These are phyloP conservation scores for Neurospora sp. DNA, from an alignment of 495 filamentous ascomycete species.

Conservation along the genomic window DNA sequence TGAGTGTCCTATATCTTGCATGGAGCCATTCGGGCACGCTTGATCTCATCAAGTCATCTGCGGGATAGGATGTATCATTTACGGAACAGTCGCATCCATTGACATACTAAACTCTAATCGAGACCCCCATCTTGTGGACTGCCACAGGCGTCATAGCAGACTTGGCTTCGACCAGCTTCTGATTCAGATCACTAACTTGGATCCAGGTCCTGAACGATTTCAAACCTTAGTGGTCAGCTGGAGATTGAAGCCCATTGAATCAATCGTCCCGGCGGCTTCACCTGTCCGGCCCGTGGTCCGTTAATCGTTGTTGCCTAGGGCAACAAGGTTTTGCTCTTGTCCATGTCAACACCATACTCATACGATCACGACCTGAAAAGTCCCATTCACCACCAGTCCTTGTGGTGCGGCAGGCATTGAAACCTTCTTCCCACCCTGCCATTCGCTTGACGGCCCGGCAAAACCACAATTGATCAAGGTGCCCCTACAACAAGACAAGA, in stretches of 20 bases:
- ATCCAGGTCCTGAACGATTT: neutral
- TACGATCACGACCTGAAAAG: neutral
- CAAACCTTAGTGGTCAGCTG: neutral
- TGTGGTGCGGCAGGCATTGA: neutral
- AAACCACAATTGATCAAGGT: neutral
- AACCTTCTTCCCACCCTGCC: neutral
- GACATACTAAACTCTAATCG: neutral
- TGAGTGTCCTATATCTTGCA: neutral
- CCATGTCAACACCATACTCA: neutral
- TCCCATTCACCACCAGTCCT: neutral
- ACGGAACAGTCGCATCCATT: neutral
- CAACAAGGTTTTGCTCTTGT: neutral
- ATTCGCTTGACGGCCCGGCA: neutral
- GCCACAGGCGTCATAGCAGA: neutral
- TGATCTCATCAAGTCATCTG: neutral
- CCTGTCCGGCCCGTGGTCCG: neutral
- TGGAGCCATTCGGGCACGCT: neutral
- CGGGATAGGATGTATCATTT: neutral
- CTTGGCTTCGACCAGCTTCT: neutral
- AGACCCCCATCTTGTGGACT: neutral
- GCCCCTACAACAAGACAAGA: neutral
- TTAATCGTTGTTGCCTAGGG: neutral
- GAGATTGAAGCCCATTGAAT: neutral
- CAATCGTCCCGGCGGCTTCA: neutral
- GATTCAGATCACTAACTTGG: neutral